Evolutionary conservation across 2,329 filamentous ascomycete species (phyloP), one percentile per base, ranked within the genome.

Genomic region (Penicillium sp.): DNA sequence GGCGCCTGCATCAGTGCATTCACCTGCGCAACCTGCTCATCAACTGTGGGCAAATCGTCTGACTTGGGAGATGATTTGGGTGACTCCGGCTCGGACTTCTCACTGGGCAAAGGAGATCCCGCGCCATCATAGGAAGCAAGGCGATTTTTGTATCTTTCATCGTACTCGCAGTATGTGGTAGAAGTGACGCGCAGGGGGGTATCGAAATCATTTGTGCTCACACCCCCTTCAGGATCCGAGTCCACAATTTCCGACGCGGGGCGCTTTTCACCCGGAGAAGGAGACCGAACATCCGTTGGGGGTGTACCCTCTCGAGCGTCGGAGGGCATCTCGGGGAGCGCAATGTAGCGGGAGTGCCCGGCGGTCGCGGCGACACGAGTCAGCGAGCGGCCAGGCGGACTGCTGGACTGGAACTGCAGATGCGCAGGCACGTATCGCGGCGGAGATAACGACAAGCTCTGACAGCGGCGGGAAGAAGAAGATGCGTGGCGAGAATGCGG

Each of bases 1-100:
- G 80, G 77, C 39, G 78, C 75, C 30, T 68, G 60, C 64, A 67
- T 58, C 22, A 91, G 71, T 28, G 77, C 77, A 60, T 81, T 79
- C 42, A 96, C 88, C 31, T 82, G 82, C 49, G 79, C 80, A 50
- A 95, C 83, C 68, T 96, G 92, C 40, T 82, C 78, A 57, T 88
- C 84, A 54, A 83, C 74, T 3, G 77, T 70, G 11, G 76, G 78
- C 5, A 30, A 11, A 2, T 64, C 61, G 8, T 66, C 45, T 28
- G 64, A n/a, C n/a, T n/a, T n/a, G n/a, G n/a, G n/a, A n/a, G n/a
- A n/a, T n/a, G n/a, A 56, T 19, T 54, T 43, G 10, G 53, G 52
- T 2, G 59, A 50, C 8, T 57, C 52, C 25, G 60, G 49, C 25
- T 63, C 54, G 11, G 62, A 56, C n/a, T 56, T 55, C n/a, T 64